Conservation (phyloP, 441 rosid genomes). For the Populus trichocarpa region DNA sequence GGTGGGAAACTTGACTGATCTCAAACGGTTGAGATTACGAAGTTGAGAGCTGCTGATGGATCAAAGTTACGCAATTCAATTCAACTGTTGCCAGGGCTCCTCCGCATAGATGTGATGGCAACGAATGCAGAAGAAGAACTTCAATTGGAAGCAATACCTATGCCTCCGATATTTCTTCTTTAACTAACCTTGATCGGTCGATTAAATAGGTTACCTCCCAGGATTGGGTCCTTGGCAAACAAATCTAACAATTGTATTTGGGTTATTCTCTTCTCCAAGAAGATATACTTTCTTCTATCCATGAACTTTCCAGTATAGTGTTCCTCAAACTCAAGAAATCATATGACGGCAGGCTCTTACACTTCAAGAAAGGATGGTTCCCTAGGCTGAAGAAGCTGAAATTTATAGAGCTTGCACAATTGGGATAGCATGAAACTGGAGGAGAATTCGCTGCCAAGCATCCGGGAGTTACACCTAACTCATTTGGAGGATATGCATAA, state of each 20-base stretch:
- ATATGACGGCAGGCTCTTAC: slow-evolving; percentile 24
- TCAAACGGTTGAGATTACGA: slow-evolving; percentile 35
- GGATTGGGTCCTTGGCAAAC: slow-evolving; percentile 15
- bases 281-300: slow-evolving; percentile 30
- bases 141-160: slow-evolving; percentile 17
- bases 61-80: slow-evolving; percentile 32
- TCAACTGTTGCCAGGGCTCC: slow-evolving; percentile 29
- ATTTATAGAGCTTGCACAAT: slow-evolving; percentile 1
- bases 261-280: slow-evolving; percentile 22
- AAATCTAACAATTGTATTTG: slow-evolving; percentile 22
- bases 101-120: slow-evolving; percentile 18
- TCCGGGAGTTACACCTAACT: slow-evolving; percentile 14
- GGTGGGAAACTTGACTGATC: slow-evolving; percentile 34
- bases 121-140: slow-evolving; percentile 18
- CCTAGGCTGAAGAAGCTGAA: slow-evolving; percentile 28
- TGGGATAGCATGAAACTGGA: slow-evolving; percentile 14
- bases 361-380: slow-evolving; percentile 33
- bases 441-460: slow-evolving; percentile 22
- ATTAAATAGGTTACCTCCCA: slow-evolving; percentile 21
- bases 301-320: slow-evolving; percentile 29
- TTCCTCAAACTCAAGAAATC: slow-evolving; percentile 38
- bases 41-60: slow-evolving; percentile 31
- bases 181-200: slow-evolving; percentile 25
- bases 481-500: slow-evolving; percentile 24
- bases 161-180: slow-evolving; percentile 21